Percentiles rank a stretch among this genome's conserved stretches.
Evolutionary conservation across 805 yeast species (phyloP).

Genomic region (Suhomyces faveliae): DNA sequence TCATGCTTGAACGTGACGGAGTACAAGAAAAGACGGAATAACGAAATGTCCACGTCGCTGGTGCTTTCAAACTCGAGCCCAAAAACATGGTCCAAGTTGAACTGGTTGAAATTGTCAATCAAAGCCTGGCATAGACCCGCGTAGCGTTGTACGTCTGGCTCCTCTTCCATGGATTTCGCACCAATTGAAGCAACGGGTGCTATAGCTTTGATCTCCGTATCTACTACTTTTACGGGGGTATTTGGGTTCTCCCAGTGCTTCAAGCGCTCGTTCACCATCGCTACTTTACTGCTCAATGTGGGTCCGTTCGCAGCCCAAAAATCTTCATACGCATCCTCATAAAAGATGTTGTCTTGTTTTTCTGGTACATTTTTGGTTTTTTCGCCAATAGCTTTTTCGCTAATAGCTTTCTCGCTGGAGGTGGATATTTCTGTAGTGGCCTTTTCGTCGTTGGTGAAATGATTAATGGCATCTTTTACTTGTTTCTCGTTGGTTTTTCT

Average conservation of each 20-base stretch:
- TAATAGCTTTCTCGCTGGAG: too few relatives aligned
- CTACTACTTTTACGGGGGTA: not conserved
- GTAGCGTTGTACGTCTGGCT: not conserved
- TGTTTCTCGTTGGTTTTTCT: not conserved
- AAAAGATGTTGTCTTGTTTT: not conserved
- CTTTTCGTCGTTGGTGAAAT: too few relatives aligned
- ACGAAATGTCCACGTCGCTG: not conserved
- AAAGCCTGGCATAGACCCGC: not conserved
- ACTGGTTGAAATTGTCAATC: conserved; percentile 4
- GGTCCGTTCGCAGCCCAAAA: not conserved
- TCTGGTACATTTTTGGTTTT: not conserved
- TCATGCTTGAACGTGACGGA: conserved; percentile 12
- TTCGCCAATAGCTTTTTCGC: too few relatives aligned
- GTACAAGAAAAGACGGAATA: conserved; percentile 14
- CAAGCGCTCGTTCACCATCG: not conserved
- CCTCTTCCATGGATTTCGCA: not conserved
- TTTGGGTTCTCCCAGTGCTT: not conserved
- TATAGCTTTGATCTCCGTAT: not conserved
- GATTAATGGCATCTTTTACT: not conserved
- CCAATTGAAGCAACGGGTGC: not conserved
- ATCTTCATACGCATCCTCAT: not conserved
- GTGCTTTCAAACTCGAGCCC: not conserved
- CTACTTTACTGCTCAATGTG: not conserved
- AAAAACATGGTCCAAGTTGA: not conserved
- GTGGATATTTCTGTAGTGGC: too few relatives aligned